Evolutionary conservation across 192 early-diverging fungal species (phyloP).

Genomic region (Rhizophagus prolifer): DNA sequence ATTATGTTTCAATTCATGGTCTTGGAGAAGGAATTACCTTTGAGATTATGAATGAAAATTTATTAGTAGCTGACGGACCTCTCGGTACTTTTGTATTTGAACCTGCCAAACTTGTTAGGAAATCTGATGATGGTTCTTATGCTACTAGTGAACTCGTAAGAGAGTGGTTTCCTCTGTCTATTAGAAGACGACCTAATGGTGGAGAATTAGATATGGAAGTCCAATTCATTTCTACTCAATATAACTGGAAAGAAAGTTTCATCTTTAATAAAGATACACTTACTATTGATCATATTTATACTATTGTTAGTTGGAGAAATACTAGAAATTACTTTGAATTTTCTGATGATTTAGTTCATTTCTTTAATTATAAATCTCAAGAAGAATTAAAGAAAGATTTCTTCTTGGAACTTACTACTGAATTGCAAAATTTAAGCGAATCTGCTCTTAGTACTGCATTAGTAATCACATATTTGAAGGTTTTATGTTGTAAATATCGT

Average conservation of each 20-base stretch:
- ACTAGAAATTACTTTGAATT: slow-evolving; percentile 3
- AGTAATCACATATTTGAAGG: neutral
- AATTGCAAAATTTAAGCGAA: neutral
- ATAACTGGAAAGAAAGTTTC: slow-evolving; percentile 1
- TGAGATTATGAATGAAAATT: slow-evolving; percentile 1
- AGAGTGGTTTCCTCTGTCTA: neutral
- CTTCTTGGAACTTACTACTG: neutral
- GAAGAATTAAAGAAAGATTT: slow-evolving; percentile 1
- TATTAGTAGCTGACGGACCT: neutral
- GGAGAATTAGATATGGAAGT: neutral
- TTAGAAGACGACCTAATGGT: neutral
- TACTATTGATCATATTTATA: slow-evolving; percentile 2
- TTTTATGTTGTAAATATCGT: slow-evolving; percentile 18
- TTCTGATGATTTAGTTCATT: neutral
- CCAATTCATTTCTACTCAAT: neutral
- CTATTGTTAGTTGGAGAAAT: slow-evolving; percentile 4
- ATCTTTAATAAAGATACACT: neutral
- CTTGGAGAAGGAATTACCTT: slow-evolving; percentile 6
- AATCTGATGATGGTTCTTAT: slow-evolving; percentile 3
- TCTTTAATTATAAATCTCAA: slow-evolving; percentile 12
- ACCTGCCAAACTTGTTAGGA: neutral
- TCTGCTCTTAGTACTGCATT: slow-evolving; percentile 6
- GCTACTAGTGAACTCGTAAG: neutral
- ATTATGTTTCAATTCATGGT: slow-evolving; percentile 9
- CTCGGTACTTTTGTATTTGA: slow-evolving; percentile 12